Percentiles rank a stretch among this genome's conserved stretches.
Conservation (phyloP, 441 rosid genomes). For the Aleurites moluccanus region DNA sequence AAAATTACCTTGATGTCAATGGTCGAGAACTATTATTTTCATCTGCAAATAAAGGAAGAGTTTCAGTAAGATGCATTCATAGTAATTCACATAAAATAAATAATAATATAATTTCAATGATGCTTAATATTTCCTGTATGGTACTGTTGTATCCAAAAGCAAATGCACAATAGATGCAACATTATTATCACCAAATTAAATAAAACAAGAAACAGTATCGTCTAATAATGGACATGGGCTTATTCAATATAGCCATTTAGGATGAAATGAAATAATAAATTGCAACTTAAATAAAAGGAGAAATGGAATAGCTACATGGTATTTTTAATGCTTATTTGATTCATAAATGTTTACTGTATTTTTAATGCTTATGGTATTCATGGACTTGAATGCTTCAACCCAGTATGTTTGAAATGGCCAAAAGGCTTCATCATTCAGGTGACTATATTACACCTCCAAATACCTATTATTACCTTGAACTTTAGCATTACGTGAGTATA, state of each 20-base stretch:
- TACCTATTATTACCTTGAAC: background rate
- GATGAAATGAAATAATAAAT: background rate
- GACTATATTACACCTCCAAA: background rate
- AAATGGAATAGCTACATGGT: background rate
- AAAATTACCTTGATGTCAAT: conserved; percentile 44
- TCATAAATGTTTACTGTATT: background rate
- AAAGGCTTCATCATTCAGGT: background rate
- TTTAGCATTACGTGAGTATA: background rate
- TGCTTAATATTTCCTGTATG: background rate
- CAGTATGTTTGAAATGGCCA: background rate
- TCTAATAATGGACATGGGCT: background rate
- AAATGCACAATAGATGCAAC: background rate
- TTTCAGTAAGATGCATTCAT: background rate
- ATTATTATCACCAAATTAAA: background rate
- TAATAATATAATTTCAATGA: background rate
- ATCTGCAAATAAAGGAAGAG: conserved; percentile 39
- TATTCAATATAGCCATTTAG: background rate
- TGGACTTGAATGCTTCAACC: background rate
- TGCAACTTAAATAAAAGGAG: background rate
- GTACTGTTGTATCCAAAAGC: background rate
- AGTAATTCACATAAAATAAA: background rate
- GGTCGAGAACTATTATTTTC: conserved; percentile 46
- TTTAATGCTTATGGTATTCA: background rate
- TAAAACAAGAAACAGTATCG: background rate
- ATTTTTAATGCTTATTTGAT: background rate